phyloP scores from a whole-genome alignment of 2,329 filamentous ascomycete species.

The Apiospora sp. region DNA sequence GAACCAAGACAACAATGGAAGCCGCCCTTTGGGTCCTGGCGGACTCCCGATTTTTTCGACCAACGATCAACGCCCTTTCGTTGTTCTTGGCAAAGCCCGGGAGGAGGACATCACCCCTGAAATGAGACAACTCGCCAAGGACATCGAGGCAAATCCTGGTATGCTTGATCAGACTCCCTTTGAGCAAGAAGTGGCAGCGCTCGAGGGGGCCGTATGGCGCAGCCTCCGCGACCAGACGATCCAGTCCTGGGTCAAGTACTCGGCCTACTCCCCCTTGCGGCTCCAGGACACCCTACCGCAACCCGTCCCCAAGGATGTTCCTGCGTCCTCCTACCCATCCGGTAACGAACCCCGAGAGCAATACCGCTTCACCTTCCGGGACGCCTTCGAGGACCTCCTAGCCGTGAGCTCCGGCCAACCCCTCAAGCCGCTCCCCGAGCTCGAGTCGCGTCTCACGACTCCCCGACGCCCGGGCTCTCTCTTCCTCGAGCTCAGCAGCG shows the following conservation, averaged over 20 bases:
- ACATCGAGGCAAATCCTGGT: too few relatives aligned
- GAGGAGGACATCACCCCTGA: too few relatives aligned
- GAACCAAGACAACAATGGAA: neutral
- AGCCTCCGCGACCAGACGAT: conserved; percentile 33
- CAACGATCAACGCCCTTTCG: too few relatives aligned
- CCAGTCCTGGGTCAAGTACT: conserved; percentile 47
- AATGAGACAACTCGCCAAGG: too few relatives aligned
- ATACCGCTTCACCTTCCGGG: conserved; percentile 58
- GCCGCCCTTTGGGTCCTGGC: neutral
- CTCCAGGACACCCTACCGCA: conserved; percentile 53
- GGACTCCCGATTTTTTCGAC: too few relatives aligned
- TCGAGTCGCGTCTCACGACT: neutral
- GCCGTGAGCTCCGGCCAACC: conserved; percentile 52
- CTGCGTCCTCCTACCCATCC: conserved; percentile 29
- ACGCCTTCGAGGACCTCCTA: conserved; percentile 66
- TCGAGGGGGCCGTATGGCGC: conserved; percentile 21
- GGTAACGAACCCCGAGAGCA: neutral
- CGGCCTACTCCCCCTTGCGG: conserved; percentile 54
- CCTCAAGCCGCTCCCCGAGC: conserved; percentile 45
- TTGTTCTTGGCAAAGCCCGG: too few relatives aligned
- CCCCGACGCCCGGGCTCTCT: too few relatives aligned
- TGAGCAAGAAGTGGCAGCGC: neutral
- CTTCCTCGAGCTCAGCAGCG: conserved; percentile 33
- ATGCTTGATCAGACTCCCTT: too few relatives aligned
- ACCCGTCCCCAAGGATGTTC: conserved; percentile 55